Conservation (phyloP, 2,329 filamentous ascomycete species). For the Fusarium cicatricum region DNA sequence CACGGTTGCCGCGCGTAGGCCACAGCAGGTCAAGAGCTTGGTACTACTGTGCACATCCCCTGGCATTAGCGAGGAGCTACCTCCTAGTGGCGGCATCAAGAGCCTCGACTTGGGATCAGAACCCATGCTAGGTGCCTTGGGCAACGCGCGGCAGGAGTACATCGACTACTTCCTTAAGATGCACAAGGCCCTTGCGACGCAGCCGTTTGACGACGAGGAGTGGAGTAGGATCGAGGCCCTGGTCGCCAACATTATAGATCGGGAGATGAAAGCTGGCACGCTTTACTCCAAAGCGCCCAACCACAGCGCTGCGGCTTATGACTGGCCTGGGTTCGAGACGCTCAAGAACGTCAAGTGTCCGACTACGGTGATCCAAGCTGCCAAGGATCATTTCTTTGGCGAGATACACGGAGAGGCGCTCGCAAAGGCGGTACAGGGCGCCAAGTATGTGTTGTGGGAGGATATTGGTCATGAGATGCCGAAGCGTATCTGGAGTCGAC, state of each 20-base stretch:
- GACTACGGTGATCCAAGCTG: constrained; percentile 41
- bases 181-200: constrained; percentile 17
- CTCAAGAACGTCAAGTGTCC: constrained; percentile 39
- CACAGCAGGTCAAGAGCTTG: constrained; percentile 32
- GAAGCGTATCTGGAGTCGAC: constrained; percentile 15
- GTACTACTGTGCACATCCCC: constrained; percentile 39
- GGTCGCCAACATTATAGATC: constrained; percentile 3
- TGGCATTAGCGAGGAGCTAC: constrained; percentile 21
- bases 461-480: constrained; percentile 37
- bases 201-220: constrained; percentile 13
- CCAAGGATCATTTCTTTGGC: constrained; percentile 43
- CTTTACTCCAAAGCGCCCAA: constrained; percentile 41
- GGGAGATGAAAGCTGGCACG: constrained; percentile 35
- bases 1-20: constrained; percentile 30
- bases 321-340: constrained; percentile 36
- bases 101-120: background rate
- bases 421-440: constrained; percentile 31
- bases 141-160: background rate
- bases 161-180: constrained; percentile 2
- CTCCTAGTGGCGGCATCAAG: background rate
- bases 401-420: constrained; percentile 39
- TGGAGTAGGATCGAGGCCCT: background rate
- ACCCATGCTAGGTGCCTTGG: background rate
- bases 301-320: constrained; percentile 38
- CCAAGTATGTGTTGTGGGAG: constrained; percentile 35